Evolutionary conservation across 352 stramenopile species (phyloP).

Genomic region (Discostella stelligera): DNA sequence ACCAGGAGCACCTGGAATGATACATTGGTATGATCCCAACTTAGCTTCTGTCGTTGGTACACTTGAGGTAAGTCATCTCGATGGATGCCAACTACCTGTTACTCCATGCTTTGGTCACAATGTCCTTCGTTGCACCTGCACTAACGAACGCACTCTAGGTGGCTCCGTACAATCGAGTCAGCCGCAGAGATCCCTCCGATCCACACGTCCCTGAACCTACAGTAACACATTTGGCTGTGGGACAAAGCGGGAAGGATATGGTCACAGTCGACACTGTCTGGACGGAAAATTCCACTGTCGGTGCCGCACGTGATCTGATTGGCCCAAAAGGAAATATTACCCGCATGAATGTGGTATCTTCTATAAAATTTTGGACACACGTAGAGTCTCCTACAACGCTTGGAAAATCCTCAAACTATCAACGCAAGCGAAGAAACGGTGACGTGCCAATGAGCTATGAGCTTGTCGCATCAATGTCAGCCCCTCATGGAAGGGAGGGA

Average conservation of each 20-base stretch:
- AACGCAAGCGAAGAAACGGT: constrained; percentile 31
- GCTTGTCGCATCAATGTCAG: constrained; percentile 63
- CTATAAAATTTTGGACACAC: constrained; percentile 76
- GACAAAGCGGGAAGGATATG: constrained; percentile 57
- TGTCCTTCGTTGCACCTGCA: background rate
- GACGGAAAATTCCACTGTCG: constrained; percentile 69
- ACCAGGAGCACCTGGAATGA: constrained; percentile 63
- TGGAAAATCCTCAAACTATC: constrained; percentile 2
- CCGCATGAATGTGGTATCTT: constrained; percentile 60
- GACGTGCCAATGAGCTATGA: constrained; percentile 53
- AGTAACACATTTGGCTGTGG: constrained; percentile 60
- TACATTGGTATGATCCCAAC: constrained; percentile 77
- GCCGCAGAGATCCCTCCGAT: constrained; percentile 53
- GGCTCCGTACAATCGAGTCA: constrained; percentile 73
- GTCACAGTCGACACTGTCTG: constrained; percentile 70
- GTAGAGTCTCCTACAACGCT: constrained; percentile 22
- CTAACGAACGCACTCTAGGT: constrained; percentile 29
- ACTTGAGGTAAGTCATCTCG: constrained; percentile 51
- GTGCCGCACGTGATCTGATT: constrained; percentile 18
- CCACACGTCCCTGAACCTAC: constrained; percentile 57
- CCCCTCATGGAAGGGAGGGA: constrained; percentile 67
- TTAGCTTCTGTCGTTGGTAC: constrained; percentile 49
- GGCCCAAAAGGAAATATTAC: constrained; percentile 22
- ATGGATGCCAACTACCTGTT: background rate
- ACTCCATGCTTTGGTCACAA: background rate